Evolutionary conservation across 148 eudicot genomes (phyloP), one percentile per base, ranked within the genome.

Genomic region (Chenopodium formosanum): DNA sequence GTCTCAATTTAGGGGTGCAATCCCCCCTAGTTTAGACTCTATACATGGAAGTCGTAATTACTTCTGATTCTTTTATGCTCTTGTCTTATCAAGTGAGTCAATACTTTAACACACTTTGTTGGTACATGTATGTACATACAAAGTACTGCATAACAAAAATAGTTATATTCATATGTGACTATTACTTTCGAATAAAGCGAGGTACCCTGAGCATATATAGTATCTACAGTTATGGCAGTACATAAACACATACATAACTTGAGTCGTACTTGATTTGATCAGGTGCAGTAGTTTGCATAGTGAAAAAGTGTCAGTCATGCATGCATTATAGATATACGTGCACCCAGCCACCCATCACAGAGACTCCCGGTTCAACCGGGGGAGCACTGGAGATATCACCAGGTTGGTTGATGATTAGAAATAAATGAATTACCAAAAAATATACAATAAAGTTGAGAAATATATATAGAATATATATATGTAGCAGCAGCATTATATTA

Each of bases 261-360:
- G 8, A 40, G 44, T 40, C 44, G 44, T 40, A 40, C 44, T 40
- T 40, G 44, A 40, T 40, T 40, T 40, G 0, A 40, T 40, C 44
- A 40, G 44, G 44, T 40, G 44, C 44, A 40, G 44, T 13, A 77
- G 11, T 66, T 66, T 66, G 73, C 80, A 78, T 66, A 12, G 56
- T 31, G 82, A 79, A 37, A 31, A 81, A 75, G 66, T 82, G 84
- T 76, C 81, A 84, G 80, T 44, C 80, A 80, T 84, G 86, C 86
- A 84, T 84, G 86, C 67, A 84, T 56, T 75, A 69, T 75, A 3
- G 86, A 84, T 44, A 47, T 60, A 80, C 68, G 86, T 80, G 86
- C 72, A 84, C 70, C 70, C 66, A 70, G 76, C 66, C 72, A 84
- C 70, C 70, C 66, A 70, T 80, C 66, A 70, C 52, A 76, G 66